phyloP scores from a whole-genome alignment of 176 grass and related monocot genomes.

The Triticum timopheevii region DNA sequence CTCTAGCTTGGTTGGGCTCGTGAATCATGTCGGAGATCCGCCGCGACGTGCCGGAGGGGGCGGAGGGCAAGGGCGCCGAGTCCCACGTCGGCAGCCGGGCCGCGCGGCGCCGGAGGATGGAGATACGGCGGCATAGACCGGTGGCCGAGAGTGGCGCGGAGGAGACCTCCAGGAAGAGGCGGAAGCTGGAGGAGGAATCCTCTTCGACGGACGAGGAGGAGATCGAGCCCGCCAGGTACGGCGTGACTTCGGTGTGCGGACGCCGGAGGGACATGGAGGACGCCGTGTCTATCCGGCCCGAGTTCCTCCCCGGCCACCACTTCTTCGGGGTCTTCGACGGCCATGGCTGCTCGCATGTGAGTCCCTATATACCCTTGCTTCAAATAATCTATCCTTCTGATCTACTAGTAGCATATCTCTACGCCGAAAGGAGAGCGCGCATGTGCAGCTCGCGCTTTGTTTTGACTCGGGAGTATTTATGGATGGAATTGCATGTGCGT shows the following conservation, averaged over 20 bases:
- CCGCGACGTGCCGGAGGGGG: slow-evolving; percentile 21
- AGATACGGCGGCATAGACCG: slow-evolving; percentile 56
- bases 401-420: background rate
- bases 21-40: slow-evolving; percentile 46
- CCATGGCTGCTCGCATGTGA: slow-evolving; percentile 94
- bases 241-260: slow-evolving; percentile 68
- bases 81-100: slow-evolving; percentile 31
- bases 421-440: background rate
- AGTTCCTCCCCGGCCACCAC: slow-evolving; percentile 55
- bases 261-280: slow-evolving; percentile 94
- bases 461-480: background rate
- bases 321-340: slow-evolving; percentile 93
- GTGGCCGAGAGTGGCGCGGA: background rate
- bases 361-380: background rate
- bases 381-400: background rate
- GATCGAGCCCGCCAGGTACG: slow-evolving; percentile 34
- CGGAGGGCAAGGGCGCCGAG: slow-evolving; percentile 21
- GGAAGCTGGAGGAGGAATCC: background rate
- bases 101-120: slow-evolving; percentile 56
- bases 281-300: slow-evolving; percentile 39
- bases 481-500: slow-evolving; percentile 33
- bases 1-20: background rate
- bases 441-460: background rate
- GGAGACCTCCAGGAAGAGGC: slow-evolving; percentile 31
- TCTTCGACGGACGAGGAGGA: slow-evolving; percentile 4